Evolutionary conservation across 768 basidiomycete species (phyloP).

Genomic region (Lactarius evosmus): DNA sequence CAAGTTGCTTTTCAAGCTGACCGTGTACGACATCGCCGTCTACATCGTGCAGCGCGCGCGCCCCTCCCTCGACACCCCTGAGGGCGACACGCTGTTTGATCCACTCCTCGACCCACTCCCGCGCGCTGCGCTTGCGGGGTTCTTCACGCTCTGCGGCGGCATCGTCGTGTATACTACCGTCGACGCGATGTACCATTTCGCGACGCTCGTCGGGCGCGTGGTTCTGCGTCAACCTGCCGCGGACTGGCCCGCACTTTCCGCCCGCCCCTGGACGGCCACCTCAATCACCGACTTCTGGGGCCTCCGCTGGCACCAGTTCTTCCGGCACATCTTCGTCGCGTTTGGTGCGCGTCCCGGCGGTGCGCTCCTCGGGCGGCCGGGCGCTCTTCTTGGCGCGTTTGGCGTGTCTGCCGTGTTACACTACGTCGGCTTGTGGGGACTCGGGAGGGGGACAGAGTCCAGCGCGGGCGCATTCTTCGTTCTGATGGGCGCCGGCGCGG

Average conservation of each 20-base stretch:
- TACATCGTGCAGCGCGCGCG: slow-evolving; percentile 3
- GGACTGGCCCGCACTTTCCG: slow-evolving; percentile 38
- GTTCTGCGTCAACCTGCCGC: slow-evolving; percentile 34
- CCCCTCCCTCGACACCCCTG: slow-evolving; percentile 6
- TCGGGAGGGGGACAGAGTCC: slow-evolving; percentile 53
- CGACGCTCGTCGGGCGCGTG: slow-evolving; percentile 30
- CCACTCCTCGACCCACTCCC: neutral
- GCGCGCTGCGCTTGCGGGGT: neutral
- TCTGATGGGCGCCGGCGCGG: slow-evolving; percentile 51
- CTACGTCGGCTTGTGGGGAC: slow-evolving; percentile 54
- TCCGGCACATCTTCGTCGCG: slow-evolving; percentile 35
- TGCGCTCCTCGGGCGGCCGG: slow-evolving; percentile 45
- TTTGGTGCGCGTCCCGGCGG: slow-evolving; percentile 37
- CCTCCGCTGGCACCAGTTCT: slow-evolving; percentile 40
- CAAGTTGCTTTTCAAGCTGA: neutral
- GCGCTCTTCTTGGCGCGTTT: slow-evolving; percentile 56
- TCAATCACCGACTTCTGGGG: slow-evolving; percentile 42
- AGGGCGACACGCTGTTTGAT: slow-evolving; percentile 18
- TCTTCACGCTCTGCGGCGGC: slow-evolving; percentile 18
- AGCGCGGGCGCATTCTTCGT: slow-evolving; percentile 52
- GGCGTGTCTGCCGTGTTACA: slow-evolving; percentile 57
- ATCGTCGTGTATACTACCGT: slow-evolving; percentile 22
- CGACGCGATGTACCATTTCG: slow-evolving; percentile 29
- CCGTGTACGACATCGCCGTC: slow-evolving; percentile 10
- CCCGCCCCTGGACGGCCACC: slow-evolving; percentile 38